phyloP scores from a whole-genome alignment of 805 yeast species.

The Lachancea sp. region DNA sequence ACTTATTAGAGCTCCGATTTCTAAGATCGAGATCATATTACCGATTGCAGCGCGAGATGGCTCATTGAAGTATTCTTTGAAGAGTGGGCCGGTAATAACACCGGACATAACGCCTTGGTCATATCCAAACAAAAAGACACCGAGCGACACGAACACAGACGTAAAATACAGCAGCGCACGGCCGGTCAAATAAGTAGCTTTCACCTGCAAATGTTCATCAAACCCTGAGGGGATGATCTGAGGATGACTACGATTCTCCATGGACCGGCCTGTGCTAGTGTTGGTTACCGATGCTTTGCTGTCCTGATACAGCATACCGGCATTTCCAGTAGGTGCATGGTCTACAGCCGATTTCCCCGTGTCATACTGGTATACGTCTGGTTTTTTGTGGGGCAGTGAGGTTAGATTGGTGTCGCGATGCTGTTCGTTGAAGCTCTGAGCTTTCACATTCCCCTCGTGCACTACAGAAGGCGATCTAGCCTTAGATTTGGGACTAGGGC shows the following conservation, averaged over 20 bases:
- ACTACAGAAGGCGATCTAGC: slow-evolving; percentile 6
- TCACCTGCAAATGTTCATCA: slow-evolving; percentile 14
- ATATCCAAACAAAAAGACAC: slow-evolving; percentile 68
- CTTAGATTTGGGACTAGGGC: slow-evolving; percentile 6
- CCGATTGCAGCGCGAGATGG: slow-evolving; percentile 77
- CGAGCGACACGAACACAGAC: slow-evolving; percentile 36
- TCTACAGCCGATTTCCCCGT: background rate
- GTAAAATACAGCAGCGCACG: slow-evolving; percentile 33
- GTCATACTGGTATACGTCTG: slow-evolving; percentile 16
- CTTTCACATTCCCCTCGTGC: slow-evolving; percentile 8
- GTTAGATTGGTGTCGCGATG: slow-evolving; percentile 12
- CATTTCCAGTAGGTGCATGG: slow-evolving; percentile 2
- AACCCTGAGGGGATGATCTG: slow-evolving; percentile 11
- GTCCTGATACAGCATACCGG: slow-evolving; percentile 12
- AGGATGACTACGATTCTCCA: slow-evolving; percentile 4
- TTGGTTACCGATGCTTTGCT: slow-evolving; percentile 12
- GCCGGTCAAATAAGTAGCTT: slow-evolving; percentile 18
- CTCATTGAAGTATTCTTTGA: slow-evolving; percentile 59
- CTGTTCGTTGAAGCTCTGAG: slow-evolving; percentile 12
- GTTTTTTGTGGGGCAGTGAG: slow-evolving; percentile 14
- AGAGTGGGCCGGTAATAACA: slow-evolving; percentile 65
- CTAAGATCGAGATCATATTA: slow-evolving; percentile 80
- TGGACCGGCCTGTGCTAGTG: slow-evolving; percentile 1
- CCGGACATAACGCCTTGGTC: slow-evolving; percentile 92
- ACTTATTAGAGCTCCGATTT: slow-evolving; percentile 78